Percentiles rank a stretch among this genome's conserved stretches.
Evolutionary conservation across 495 filamentous ascomycete genomes (phyloP).

Genomic region (Letharia lupina): DNA sequence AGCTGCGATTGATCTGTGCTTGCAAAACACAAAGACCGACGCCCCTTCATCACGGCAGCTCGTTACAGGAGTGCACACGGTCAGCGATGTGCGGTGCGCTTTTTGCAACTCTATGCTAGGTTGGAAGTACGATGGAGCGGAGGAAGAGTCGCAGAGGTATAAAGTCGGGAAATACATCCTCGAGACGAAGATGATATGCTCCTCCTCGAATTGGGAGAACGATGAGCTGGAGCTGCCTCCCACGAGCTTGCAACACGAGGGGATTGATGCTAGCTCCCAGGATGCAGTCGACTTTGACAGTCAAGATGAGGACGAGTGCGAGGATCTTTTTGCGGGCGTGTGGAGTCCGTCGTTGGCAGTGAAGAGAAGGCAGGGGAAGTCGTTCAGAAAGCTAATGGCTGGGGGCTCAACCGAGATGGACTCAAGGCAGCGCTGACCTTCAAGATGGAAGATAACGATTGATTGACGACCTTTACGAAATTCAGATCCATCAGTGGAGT

Average conservation of each 20-base stretch:
- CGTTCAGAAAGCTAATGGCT: constrained; percentile 25
- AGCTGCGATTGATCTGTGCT: constrained; percentile 28
- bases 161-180: constrained; percentile 97
- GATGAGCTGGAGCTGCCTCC: constrained; percentile 18
- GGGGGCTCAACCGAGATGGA: neutral
- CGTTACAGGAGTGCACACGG: constrained; percentile 66
- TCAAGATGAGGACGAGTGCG: constrained; percentile 90
- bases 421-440: neutral
- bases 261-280: neutral
- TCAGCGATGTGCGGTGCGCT: constrained; percentile 47
- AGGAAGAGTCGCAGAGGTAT: constrained; percentile 73
- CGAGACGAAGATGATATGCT: constrained; percentile 67
- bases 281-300: constrained; percentile 66
- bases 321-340: constrained; percentile 80
- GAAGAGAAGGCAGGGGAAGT: constrained; percentile 53
- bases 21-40: constrained; percentile 52
- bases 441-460: neutral
- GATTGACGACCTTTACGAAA: neutral
- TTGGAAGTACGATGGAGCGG: constrained; percentile 89
- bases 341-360: constrained; percentile 68
- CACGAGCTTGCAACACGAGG: constrained; percentile 13
- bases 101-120: constrained; percentile 64
- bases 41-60: constrained; percentile 61
- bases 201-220: constrained; percentile 62
- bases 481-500: neutral